Base-by-base conservation (phyloP, 805 yeast species). In the Saturnispora quitensis region DNA sequence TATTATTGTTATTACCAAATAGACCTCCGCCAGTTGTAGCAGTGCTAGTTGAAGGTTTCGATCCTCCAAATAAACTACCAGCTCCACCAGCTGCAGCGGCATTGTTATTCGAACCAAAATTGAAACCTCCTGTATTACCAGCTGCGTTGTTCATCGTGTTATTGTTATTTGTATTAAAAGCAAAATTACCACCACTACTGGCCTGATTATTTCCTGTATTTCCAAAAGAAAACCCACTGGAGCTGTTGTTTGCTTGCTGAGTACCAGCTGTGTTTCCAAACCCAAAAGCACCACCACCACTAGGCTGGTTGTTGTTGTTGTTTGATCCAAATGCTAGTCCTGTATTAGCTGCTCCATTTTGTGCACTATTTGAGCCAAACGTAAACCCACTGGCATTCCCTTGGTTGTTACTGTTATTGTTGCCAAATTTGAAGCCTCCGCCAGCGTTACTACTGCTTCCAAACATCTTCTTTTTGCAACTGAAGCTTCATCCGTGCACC, bases 231-330 rank as follows among this genome's bases (percentile, higher is more conserved):
- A 62, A 53, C 5, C 52, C 52, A 38, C 56, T 54, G n/a, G 44
- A 5, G 15, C 8, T 38, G 18, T n/a, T 20, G 24, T 49, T 5
- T 24, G 47, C 33, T 8, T 7, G 20, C 45, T 33, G 28, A 24
- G 27, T 49, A 49, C 50, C 31, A 13, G 44, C 17, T 15, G 44
- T 50, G 31, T 42, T 48, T 12, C 50, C 52, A 34, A 61, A 59
- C 52, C 71, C 69, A 18, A 67, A 57, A 3, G 70, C 70, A n/a
- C 54, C 48, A 33, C 40, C 38, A 18, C 36, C 17, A 9, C 13
- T 22, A 15, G 34, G 5, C 34, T 31, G 34, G 12, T 31, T 31
- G 34, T 5, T 12, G 34, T 31, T 31, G 34, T 3, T 31, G 34
- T 31, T 31, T 31, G 34, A 31, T 31, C 34, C 34, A 31, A 31